Evolutionary conservation across 805 yeast species (phyloP), one percentile per base, ranked within the genome.

Genomic region (Spathaspora passalidarum): DNA sequence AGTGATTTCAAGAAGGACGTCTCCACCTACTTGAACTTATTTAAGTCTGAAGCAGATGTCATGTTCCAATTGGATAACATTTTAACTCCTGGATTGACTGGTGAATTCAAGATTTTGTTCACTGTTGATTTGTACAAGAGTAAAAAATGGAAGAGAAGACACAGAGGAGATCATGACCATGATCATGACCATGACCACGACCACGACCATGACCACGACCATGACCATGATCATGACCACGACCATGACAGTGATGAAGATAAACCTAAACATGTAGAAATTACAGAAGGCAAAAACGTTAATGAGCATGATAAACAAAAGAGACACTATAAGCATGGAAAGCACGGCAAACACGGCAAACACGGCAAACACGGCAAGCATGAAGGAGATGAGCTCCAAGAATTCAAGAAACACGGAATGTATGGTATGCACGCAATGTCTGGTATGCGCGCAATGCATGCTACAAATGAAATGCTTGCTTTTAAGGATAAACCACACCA

Each of bases 51-150:
- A 2, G 54, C 71, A 5, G 61, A 73, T 5, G 55, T 81, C 19
- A 65, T 78, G 37, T 75, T 85, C 51, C 84, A 84, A 55, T 74
- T 88, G 53, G 88, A 85, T 56, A 88, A 89, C 56, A 55, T 81
- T 19, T 56, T 81, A 21, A 75, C 78, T 21, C 73, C 71, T 4
- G 68, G 73, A 32, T 67, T 83, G 46, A 79, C 79, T 2, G 96
- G 96, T 5, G 72, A 65, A 1, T 84, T 86, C 66, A 65, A 79
- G 40, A 70, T 82, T 18, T 62, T 71, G 2, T 63, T 88, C 46
- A 62, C 66, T 9, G 81, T 79, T 10, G 65, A 70, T 46, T 88
- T 75, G 61, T 85, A 69, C 61, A 52, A 69, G 57, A 59, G 51
- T 20, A 26, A 26, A 20, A 39, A 23, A 13, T 39, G 42, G 43